Percentiles rank a stretch among this genome's conserved stretches.
Conservation (phyloP, 2,329 filamentous ascomycete genomes). For the Claviceps humidiphila region DNA sequence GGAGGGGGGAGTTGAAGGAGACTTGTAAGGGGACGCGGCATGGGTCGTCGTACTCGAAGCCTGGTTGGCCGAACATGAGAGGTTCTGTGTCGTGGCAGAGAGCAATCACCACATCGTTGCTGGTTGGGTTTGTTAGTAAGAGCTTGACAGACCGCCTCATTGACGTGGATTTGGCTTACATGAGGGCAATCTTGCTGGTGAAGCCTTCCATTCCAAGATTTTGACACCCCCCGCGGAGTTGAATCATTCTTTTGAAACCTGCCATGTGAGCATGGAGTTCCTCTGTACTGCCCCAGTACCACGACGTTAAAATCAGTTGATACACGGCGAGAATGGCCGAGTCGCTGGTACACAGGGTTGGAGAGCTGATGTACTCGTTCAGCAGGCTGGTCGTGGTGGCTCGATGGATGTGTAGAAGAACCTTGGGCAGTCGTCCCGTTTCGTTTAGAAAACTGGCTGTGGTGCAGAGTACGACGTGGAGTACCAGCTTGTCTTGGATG, state of each 20-base stretch:
- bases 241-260: constrained; percentile 35
- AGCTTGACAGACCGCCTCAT: too few species aligned
- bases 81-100: constrained; percentile 32
- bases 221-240: constrained; percentile 30
- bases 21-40: constrained; percentile 27
- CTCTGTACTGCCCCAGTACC: constrained; percentile 37
- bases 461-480: constrained; percentile 35
- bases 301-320: constrained; percentile 37
- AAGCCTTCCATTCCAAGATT: constrained; percentile 32
- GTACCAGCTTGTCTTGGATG: constrained; percentile 34
- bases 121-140: constrained; percentile 14
- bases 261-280: constrained; percentile 32
- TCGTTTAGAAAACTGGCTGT: constrained; percentile 38
- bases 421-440: constrained; percentile 31
- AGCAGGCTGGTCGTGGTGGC: constrained; percentile 30
- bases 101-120: constrained; percentile 34
- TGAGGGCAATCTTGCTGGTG: constrained; percentile 33
- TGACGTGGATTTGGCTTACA: constrained; percentile 22
- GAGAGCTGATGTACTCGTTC: constrained; percentile 30
- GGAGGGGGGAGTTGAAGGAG: constrained; percentile 34
- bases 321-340: constrained; percentile 33
- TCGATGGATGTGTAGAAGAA: constrained; percentile 29
- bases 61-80: constrained; percentile 24
- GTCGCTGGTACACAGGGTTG: constrained; percentile 26
- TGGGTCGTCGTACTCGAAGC: constrained; percentile 29